Conservation (phyloP, 1,284 basidiomycete genomes). For the Irpex lacteus region DNA sequence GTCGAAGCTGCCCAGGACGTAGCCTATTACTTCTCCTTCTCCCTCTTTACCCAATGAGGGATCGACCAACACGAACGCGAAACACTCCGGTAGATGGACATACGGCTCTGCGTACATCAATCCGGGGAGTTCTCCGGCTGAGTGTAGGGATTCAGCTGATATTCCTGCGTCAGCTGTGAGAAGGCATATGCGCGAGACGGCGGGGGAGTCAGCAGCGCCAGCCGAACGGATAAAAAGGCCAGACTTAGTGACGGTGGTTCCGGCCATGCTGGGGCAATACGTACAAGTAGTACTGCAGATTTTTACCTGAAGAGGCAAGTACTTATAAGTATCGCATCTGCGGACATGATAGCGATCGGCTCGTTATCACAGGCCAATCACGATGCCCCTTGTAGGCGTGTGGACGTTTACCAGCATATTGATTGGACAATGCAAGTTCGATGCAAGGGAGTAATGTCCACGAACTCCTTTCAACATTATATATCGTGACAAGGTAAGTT, state of each 20-base stretch:
- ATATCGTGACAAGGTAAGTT: background rate
- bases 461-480: no score
- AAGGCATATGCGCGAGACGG: slow-evolving; percentile 68
- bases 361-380: background rate
- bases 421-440: background rate
- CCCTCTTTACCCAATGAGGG: slow-evolving; percentile 25
- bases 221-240: slow-evolving; percentile 46
- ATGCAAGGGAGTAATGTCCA: no score
- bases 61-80: slow-evolving; percentile 71
- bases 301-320: background rate
- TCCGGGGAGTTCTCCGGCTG: slow-evolving; percentile 61
- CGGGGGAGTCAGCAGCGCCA: slow-evolving; percentile 48
- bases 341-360: background rate
- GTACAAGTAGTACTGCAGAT: background rate
- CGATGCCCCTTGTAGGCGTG: background rate
- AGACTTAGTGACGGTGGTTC: background rate
- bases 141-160: slow-evolving; percentile 60
- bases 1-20: slow-evolving; percentile 58
- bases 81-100: slow-evolving; percentile 60
- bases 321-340: background rate
- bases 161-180: slow-evolving; percentile 68
- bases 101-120: slow-evolving; percentile 73
- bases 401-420: background rate
- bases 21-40: slow-evolving; percentile 49
- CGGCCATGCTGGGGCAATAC: background rate